phyloP scores from a whole-genome alignment of 2,329 filamentous ascomycete species.

The Colletotrichum paranaense region DNA sequence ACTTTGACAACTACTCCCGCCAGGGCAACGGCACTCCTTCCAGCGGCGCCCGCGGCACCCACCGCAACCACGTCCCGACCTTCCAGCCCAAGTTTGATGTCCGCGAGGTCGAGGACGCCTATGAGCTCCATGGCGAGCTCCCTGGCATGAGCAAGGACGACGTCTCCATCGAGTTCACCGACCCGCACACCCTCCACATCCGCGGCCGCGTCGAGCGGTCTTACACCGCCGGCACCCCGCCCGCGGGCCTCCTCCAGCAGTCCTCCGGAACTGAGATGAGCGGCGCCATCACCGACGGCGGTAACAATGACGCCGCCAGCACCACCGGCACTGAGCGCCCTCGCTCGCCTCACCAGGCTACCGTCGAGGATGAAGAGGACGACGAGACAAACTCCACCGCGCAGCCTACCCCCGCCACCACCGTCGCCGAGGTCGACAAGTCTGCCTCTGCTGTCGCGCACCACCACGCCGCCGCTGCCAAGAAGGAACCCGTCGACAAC shows the following conservation, averaged over 20 bases:
- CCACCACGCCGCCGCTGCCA: constrained; percentile 11
- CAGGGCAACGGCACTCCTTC: constrained; percentile 42
- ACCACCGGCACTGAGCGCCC: constrained; percentile 1
- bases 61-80: constrained; percentile 52
- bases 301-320: constrained; percentile 21
- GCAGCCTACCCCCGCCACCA: constrained; percentile 39
- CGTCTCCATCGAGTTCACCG: constrained; percentile 82
- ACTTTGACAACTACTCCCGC: constrained; percentile 68
- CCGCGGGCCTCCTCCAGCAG: constrained; percentile 55
- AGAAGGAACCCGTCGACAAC: constrained; percentile 45
- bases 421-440: constrained; percentile 50
- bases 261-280: constrained; percentile 51
- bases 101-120: constrained; percentile 74
- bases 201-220: constrained; percentile 76
- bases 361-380: constrained; percentile 71
- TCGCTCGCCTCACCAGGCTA: constrained; percentile 61
- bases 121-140: constrained; percentile 85
- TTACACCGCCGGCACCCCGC: constrained; percentile 65
- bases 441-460: constrained; percentile 9
- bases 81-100: constrained; percentile 86
- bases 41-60: constrained; percentile 37
- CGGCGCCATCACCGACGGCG: constrained; percentile 55
- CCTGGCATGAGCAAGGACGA: constrained; percentile 80
- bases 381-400: constrained; percentile 40
- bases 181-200: constrained; percentile 78